Evolutionary conservation across 2,329 filamentous ascomycete species (phyloP), one percentile per base, ranked within the genome.

Genomic region (Fusarium decemcellulare): DNA sequence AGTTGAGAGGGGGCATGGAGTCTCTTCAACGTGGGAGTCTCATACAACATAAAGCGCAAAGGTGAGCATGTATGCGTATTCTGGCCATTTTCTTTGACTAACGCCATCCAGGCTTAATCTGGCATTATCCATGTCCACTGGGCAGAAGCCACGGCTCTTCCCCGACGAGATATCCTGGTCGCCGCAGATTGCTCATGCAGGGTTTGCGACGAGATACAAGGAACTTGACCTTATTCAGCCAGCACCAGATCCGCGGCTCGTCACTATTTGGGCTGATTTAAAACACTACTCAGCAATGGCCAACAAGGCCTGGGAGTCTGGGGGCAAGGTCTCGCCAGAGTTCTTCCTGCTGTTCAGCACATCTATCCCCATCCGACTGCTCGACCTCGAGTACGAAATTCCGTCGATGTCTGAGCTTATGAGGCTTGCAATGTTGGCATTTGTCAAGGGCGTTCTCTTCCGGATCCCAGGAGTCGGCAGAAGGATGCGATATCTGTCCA

Each of bases 371-470:
- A 70, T 70, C 14, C 65, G 75, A 1, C 61, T 77, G 0, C 12
- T 74, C 8, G 48, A 55, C 37, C 61, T 77, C 4, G 42, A 54
- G 9, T 69, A 66, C 30, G 68, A 71, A 4, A 27, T 56, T 2
- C 11, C 56, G 5, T 68, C 71, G 3, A 15, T 58, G 3, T 16
- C 62, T 4, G 69, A 69, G 42, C 18, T 70, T 2, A 32, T 66
- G 18, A 48, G 70, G 11, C 48, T 75, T 2, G 72, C 59, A 8
- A 73, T 77, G 74, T 43, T 76, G 3, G 73, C 72, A 1, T 74
- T 66, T 27, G 62, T 68, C 15, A 76, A 73, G 42, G 67, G 65
- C 12, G 44, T 73, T 3, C 43, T 72, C 8, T 46, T 63, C 2
- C 62, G 65, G 15, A 63, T 68, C 14, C 55, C 62, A 8, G 62